Base-by-base conservation (phyloP, 2,329 filamentous ascomycete genomes). In the Aspergillus intermedius region DNA sequence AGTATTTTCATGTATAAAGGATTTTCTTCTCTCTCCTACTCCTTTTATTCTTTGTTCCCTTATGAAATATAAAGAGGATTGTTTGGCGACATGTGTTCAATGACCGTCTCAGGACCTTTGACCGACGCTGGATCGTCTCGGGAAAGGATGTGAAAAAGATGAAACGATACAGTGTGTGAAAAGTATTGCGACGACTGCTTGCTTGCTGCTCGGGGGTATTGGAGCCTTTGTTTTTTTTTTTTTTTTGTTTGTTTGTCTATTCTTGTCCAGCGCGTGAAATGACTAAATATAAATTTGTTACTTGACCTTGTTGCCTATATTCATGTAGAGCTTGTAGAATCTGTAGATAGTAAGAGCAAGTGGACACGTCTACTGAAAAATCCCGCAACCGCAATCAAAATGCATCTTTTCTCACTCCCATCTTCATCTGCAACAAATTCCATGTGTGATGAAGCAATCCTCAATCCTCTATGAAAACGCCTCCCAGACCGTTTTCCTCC, bases 401-500 rank as follows among this genome's bases (percentile, higher is more conserved):
- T 35, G 10, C 32, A 15, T 35, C 21, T 22, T 22, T 22, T 5
- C 21, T 22, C 21, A 22, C 21, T 5, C 32, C 32, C 37, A 19
- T 9, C 37, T 34, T 17, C n/a, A 21, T 40, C 17, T 8, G 10
- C 17, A 40, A 5, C 37, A 40, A 17, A 13, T 4, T 30, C 15
- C 15, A 22, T 42, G 9, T 39, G 56, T 51, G 32, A 44, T 43
- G 41, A 23, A 49, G 34, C 30, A 47, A 10, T 58, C 63, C 15
- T 55, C 67, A 12, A 74, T 83, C 35, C 66, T 84, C 40, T 82
- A 77, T 60, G 71, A 77, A 50, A 79, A 76, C 51, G 45, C 57
- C 1, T 58, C 68, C 3, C 50, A 63, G 6, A 74, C 72, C 4
- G 58, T 77, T 28, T 74, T 74, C 13, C 62, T 84, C 17, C 57